Conservation (phyloP, 805 yeast genomes). For the Kluyveromyces aestuarii region DNA sequence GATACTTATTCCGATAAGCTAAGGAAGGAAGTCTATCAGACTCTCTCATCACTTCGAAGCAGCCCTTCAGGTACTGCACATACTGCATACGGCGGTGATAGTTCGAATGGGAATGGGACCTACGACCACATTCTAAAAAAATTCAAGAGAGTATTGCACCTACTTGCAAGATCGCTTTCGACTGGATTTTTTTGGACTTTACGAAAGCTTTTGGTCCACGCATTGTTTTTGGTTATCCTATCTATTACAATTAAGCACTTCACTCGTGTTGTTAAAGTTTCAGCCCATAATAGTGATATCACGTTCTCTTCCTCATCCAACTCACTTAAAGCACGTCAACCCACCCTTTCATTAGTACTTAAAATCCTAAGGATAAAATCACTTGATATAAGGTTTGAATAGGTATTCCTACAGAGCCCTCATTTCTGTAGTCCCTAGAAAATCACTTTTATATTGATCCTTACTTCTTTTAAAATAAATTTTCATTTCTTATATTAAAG, state of each 20-base stretch:
- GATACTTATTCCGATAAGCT: slow-evolving; percentile 6
- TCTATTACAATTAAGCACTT: background rate
- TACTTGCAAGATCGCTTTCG: background rate
- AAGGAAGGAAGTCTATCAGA: slow-evolving; percentile 7
- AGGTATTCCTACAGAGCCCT: background rate
- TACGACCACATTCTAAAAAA: background rate
- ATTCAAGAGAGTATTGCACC: background rate
- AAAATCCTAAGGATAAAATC: background rate
- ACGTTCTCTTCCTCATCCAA: background rate
- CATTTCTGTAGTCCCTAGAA: background rate
- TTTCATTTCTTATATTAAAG: background rate
- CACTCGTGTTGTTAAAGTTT: background rate
- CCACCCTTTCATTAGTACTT: background rate
- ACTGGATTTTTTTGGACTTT: background rate
- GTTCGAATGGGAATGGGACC: background rate
- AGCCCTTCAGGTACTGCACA: background rate
- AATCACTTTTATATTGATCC: no score
- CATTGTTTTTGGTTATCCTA: no score
- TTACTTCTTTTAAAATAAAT: no score
- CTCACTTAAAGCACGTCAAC: background rate
- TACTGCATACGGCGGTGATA: background rate
- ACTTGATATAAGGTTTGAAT: background rate
- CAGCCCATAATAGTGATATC: background rate
- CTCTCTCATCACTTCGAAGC: slow-evolving; percentile 1
- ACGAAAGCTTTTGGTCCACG: background rate